phyloP scores from a whole-genome alignment of 345 rosid genomes.

The Syzygium jambos region DNA sequence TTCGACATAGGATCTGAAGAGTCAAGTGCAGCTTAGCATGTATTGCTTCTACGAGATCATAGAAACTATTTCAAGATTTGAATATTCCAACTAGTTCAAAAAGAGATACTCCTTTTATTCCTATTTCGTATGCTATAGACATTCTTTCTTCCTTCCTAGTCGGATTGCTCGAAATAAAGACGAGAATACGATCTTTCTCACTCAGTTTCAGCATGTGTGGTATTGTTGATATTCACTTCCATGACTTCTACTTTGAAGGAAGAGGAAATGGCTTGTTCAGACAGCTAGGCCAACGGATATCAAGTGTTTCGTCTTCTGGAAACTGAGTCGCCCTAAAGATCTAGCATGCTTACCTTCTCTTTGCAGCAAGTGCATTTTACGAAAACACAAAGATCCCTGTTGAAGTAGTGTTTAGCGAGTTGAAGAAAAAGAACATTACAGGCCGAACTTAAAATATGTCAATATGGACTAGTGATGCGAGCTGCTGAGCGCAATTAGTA shows the following conservation, averaged over 20 bases:
- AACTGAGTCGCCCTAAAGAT: background rate
- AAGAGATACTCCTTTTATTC: background rate
- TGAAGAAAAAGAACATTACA: too few species aligned
- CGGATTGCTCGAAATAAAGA: background rate
- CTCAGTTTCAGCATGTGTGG: background rate
- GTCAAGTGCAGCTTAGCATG: background rate
- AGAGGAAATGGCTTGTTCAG: background rate
- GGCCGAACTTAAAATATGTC: background rate
- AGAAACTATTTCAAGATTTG: background rate
- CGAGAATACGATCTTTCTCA: background rate
- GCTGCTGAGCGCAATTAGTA: too few species aligned
- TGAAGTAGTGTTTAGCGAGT: too few species aligned
- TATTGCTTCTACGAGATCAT: background rate
- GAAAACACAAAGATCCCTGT: background rate
- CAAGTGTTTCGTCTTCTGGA: background rate
- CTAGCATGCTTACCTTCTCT: background rate
- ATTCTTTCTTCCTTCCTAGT: too few species aligned
- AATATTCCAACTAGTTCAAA: background rate
- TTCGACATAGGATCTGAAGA: background rate
- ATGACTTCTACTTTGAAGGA: background rate
- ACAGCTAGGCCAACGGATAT: background rate
- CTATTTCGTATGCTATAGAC: background rate
- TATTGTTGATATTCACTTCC: too few species aligned
- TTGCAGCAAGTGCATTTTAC: background rate
- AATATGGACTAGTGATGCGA: background rate